These are phyloP conservation scores for Amanita subjunquillea DNA, from an alignment of 768 basidiomycete species.

Conservation along the genomic window DNA sequence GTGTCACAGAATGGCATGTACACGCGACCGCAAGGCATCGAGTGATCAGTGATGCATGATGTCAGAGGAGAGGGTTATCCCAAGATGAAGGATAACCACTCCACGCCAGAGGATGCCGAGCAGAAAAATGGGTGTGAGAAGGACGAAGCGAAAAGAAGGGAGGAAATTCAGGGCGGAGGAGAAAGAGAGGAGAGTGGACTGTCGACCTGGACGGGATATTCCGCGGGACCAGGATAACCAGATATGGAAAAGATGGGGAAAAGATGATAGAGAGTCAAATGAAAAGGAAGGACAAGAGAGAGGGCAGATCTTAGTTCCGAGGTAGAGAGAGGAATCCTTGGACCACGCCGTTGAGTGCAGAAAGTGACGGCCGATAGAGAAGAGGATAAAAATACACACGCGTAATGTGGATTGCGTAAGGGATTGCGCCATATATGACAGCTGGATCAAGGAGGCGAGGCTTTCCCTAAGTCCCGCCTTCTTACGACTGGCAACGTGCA, in stretches of 20 bases:
- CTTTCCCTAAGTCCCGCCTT: conserved; percentile 3
- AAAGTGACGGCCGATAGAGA: not conserved
- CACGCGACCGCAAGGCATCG: not conserved
- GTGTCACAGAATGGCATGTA: not conserved
- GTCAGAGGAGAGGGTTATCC: too few species aligned
- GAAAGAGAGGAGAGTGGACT: too few species aligned
- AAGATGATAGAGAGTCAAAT: not conserved
- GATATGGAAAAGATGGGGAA: not conserved
- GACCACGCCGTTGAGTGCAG: not conserved
- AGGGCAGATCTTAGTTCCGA: not conserved
- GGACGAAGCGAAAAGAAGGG: not conserved
- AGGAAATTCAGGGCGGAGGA: not conserved
- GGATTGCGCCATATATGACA: conserved; percentile 2
- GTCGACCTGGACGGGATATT: too few species aligned
- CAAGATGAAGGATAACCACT: too few species aligned
- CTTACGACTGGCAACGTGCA: conserved; percentile 1
- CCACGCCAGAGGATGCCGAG: too few species aligned
- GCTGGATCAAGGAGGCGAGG: not conserved
- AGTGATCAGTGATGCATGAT: not conserved
- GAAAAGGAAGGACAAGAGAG: not conserved
- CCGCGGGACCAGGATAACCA: not conserved
- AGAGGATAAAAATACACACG: not conserved
- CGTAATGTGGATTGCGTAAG: not conserved
- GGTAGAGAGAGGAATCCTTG: not conserved
- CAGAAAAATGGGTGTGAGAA: not conserved